phyloP scores from a whole-genome alignment of 148 eudicot species.

The Rhododendron griersonianum region DNA sequence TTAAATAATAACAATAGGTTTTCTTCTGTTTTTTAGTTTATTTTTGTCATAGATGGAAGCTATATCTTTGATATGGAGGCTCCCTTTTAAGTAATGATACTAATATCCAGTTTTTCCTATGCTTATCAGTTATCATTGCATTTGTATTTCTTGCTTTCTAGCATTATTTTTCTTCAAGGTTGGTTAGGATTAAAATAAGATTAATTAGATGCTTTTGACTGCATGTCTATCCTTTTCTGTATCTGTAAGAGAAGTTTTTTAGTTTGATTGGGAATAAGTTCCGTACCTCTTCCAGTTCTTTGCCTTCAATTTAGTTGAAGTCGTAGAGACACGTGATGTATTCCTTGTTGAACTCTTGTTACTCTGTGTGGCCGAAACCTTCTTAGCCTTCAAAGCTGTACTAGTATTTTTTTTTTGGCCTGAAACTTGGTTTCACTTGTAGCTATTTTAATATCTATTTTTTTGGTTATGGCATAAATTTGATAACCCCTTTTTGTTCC shows the following conservation, averaged over 20 bases:
- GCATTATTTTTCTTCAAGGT: background rate
- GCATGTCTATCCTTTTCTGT: background rate
- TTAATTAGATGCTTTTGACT: background rate
- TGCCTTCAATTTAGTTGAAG: background rate
- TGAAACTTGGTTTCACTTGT: background rate
- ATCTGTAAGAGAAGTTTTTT: background rate
- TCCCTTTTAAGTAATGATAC: background rate
- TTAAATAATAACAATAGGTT: background rate
- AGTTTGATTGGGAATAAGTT: background rate
- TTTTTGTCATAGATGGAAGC: background rate
- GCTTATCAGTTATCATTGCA: background rate
- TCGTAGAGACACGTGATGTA: background rate
- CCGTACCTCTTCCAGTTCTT: background rate
- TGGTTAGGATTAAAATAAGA: background rate
- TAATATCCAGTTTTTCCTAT: background rate
- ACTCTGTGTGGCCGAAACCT: background rate
- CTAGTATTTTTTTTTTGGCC: background rate
- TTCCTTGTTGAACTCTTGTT: background rate
- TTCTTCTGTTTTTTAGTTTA: background rate
- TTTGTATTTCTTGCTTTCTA: background rate
- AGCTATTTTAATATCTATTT: background rate
- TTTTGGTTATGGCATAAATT: background rate
- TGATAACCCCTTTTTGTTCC: background rate
- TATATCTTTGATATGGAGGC: background rate
- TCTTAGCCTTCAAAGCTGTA: background rate